These are phyloP conservation scores for Ambispora gerdemannii DNA, from an alignment of 192 early-diverging fungal genomes.

Conservation along the genomic window DNA sequence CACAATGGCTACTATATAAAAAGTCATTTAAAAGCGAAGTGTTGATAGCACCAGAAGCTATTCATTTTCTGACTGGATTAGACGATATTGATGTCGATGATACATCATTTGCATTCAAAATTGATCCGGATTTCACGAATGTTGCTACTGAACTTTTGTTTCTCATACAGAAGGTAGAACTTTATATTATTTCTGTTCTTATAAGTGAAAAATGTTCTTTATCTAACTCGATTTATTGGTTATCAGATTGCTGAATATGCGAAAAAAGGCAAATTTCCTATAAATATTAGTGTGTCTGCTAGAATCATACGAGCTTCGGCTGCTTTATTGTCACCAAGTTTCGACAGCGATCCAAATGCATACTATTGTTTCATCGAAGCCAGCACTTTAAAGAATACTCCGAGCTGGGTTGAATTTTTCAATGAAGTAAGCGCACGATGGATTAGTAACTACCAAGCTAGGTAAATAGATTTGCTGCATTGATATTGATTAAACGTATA, in stretches of 20 bases:
- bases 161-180: neutral
- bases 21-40: neutral
- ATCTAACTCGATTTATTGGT: no score
- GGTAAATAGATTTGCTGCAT: no score
- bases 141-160: neutral
- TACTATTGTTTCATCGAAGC: no score
- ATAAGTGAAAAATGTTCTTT: no score
- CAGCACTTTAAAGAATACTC: no score
- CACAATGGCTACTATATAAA: no score
- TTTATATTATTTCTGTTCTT: neutral
- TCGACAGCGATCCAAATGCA: no score
- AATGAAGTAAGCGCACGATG: slow-evolving; percentile 12
- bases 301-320: slow-evolving; percentile 35
- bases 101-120: slow-evolving; percentile 34
- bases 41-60: slow-evolving; percentile 18
- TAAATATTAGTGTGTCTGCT: slow-evolving; percentile 6
- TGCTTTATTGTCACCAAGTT: slow-evolving; percentile 28
- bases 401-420: no score
- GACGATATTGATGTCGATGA: slow-evolving; percentile 17
- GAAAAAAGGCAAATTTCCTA: neutral
- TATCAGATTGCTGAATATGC: neutral
- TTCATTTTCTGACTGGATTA: slow-evolving; percentile 34
- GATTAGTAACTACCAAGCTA: slow-evolving; percentile 32
- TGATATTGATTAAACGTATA: no score
- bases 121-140: neutral